A percentile compares a stretch with the other conserved stretches of the same genome.
Conservation (phyloP, 805 yeast species). For the Hanseniaspora lachancei region DNA sequence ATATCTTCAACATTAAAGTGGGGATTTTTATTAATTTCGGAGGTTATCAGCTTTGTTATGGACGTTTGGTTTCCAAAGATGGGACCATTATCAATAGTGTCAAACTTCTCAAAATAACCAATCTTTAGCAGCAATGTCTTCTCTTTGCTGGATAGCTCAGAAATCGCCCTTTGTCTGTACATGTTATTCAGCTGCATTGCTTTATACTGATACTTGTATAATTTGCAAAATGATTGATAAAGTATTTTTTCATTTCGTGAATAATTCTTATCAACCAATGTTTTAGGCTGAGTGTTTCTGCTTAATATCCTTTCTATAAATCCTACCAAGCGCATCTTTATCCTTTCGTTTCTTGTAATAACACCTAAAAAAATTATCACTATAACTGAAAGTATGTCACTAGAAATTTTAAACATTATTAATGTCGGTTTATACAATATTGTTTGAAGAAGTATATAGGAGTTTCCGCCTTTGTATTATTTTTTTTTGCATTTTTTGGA, state of each 20-base stretch:
- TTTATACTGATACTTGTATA: slow-evolving; percentile 3
- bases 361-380: not conserved
- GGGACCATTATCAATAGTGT: not conserved
- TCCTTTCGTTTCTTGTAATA: not conserved
- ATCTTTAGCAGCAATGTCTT: not conserved
- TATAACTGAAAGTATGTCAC: not conserved
- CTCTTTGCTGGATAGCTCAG: not conserved
- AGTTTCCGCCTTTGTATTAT: no score
- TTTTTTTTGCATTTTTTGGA: no score
- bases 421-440: not conserved
- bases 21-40: not conserved
- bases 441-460: no score
- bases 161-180: not conserved
- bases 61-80: not conserved
- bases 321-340: not conserved
- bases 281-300: not conserved
- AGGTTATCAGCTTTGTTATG: not conserved
- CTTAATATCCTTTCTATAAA: not conserved
- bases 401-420: not conserved
- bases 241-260: not conserved
- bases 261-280: not conserved
- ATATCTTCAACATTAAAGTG: not conserved
- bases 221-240: not conserved
- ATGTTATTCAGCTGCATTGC: slow-evolving; percentile 3
- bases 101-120: not conserved